Conservation (phyloP, 768 basidiomycete genomes). For the Tephrocybe sp. region DNA sequence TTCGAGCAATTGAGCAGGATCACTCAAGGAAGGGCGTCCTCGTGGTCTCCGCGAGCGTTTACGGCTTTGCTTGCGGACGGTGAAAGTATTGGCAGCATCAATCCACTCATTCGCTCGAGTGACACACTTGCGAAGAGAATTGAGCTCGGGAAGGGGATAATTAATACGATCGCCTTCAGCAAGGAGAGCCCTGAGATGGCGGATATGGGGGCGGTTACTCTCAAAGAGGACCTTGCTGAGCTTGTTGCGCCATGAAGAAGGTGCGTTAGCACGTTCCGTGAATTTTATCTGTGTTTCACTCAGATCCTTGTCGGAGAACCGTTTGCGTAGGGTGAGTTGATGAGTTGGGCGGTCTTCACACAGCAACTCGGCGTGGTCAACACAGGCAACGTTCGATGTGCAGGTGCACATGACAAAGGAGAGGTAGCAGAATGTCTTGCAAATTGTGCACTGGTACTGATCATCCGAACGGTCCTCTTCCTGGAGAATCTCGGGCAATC, state of each 20-base stretch:
- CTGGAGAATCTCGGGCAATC: slow-evolving; percentile 68
- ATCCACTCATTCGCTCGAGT: slow-evolving; percentile 82
- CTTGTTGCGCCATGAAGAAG: slow-evolving; percentile 72
- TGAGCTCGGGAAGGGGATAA: slow-evolving; percentile 68
- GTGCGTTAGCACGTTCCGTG: slow-evolving; percentile 68
- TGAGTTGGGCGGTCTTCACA: slow-evolving; percentile 52
- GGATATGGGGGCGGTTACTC: slow-evolving; percentile 68
- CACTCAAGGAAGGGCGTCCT: slow-evolving; percentile 47
- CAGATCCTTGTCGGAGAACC: slow-evolving; percentile 79
- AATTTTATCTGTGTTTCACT: slow-evolving; percentile 64
- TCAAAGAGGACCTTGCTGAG: slow-evolving; percentile 65
- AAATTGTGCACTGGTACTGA: slow-evolving; percentile 90
- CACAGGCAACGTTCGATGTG: slow-evolving; percentile 76
- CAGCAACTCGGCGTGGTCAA: slow-evolving; percentile 76
- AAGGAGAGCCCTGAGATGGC: slow-evolving; percentile 75
- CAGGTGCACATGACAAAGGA: slow-evolving; percentile 87
- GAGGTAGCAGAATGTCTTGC: slow-evolving; percentile 94
- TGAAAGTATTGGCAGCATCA: slow-evolving; percentile 76
- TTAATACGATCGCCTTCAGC: slow-evolving; percentile 88
- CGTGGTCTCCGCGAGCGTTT: slow-evolving; percentile 70
- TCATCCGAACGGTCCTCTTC: slow-evolving; percentile 86
- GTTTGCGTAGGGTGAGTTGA: slow-evolving; percentile 66
- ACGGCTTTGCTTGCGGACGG: slow-evolving; percentile 75
- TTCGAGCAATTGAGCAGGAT: slow-evolving; percentile 32
- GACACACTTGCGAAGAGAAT: slow-evolving; percentile 74